Base-by-base conservation (phyloP, 2,329 filamentous ascomycete genomes). In the Venturia nashicola region DNA sequence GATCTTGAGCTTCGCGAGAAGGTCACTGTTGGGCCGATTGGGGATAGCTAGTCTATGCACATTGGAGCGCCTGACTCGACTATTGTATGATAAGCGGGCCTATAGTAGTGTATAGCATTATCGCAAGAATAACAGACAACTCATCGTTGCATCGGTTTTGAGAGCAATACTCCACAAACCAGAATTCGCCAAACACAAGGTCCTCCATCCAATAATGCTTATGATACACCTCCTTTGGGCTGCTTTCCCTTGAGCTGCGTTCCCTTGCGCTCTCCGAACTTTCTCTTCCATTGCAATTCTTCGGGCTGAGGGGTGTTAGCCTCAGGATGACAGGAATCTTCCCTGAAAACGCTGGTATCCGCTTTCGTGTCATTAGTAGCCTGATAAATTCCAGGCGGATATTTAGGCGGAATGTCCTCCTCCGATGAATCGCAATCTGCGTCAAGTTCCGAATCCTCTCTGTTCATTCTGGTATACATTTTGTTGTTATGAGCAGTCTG, bases 1-100 rank as follows among this genome's bases (percentile, higher is more conserved):
- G 71, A 74, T 46, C 73, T 76, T 62, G 71, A 73, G 65, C 64
- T 60, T 6, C 51, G 51, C 12, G 51, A 57, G 23, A 57, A 57
- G 14, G 51, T 57, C 12, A 57, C 14, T 57, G 51, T 57, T n/a
- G 51, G 51, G 18, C 51, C 51, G 32, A 57, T 57, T 27, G 32
- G 51, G 14, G 18, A 36, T n/a, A 36, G 14, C 51, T 57, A 57
- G 51, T 27, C 27, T 27, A 27, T 27, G 27, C 27, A 27, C 27
- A 27, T 27, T 27, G 27, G 27, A 2, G 27, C 27, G 27, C 27
- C 27, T 27, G 27, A 2, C 27, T 27, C 27, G 5, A 39, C 3
- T 11, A 39, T 11, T 39, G 6, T 11, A 7, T 39, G 36, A 39
- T 39, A 11, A 39, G 11, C 36, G 7, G 27, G 6, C 5, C 40